Evolutionary conservation across 148 eudicot species (phyloP), one percentile per base, ranked within the genome.

Genomic region (Cornus kousa): DNA sequence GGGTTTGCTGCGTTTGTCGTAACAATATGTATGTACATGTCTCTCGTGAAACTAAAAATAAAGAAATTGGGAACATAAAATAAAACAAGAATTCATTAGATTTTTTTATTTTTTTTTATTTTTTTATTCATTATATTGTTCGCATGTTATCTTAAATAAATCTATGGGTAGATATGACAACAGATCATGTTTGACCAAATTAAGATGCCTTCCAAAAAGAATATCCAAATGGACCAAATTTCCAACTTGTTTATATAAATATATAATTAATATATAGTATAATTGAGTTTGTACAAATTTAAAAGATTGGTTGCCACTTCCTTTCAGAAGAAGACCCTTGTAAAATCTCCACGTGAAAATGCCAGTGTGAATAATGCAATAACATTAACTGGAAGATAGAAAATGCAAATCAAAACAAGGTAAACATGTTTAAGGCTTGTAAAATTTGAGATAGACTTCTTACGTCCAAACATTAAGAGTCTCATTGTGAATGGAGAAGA

Each of bases 401-500:
- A 53, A 12, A 53, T 48, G 8, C 53, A 48, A 48, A 48, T 48
- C 53, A 48, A 4, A 48, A 48, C 53, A 53, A 16, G 19, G 7
- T 53, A 53, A 53, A 1, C 59, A 53, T 53, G 16, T 12, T 11
- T 4, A 53, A 53, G 59, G 17, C 17, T 53, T 53, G 59, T 53
- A 16, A 53, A 16, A 14, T 11, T 53, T 53, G 19, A 53, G 19
- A 53, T 53, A 53, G 59, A 53, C 4, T 74, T 28, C 89, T 88
- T 88, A 86, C 91, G 91, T 88, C 91, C 91, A 88, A 35, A 88
- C 83, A 76, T 88, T 88, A 23, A 88, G 89, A 79, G 91, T 88
- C 82, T 88, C 87, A 46, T 86, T 88, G 78, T 88, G 91, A 43
- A 86, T 80, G 74, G 84, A 71, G 74, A 88, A 86, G 81, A 82